Evolutionary conservation across 2,329 filamentous ascomycete genomes (phyloP), one percentile per base, ranked within the genome.

Genomic region (Talaromyces albobiverticillius): DNA sequence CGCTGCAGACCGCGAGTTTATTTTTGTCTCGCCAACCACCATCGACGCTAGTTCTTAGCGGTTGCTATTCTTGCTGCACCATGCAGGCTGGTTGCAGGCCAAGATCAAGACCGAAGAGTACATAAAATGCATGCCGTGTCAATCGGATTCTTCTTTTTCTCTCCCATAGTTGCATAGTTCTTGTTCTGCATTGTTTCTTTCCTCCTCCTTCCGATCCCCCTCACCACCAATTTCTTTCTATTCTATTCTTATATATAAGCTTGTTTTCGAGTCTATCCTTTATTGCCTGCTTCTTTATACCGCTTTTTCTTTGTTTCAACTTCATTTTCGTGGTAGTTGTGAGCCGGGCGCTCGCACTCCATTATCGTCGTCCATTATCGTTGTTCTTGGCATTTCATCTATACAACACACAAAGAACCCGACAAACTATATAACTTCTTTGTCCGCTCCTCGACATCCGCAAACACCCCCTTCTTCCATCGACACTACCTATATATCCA

Each of bases 31-130:
- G 40, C 32, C 49, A 51, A 34, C 18, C 32, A 41, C 29, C 14
- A 11, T 26, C 26, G 22, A 10, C 47, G 4, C 51, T 20, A 52
- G n/a, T 43, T 25, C 38, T 53, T 49, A 42, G 54, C 18, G 18
- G 46, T 51, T 51, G 43, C 51, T 57, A 54, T 51, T 57, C 51
- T 56, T 54, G 55, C 55, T 46, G 18, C 11, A 22, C n/a, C 40
- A 8, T 48, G 50, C 43, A 53, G 13, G 32, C 22, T 49, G 10
- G 32, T 4, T 22, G 14, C 14, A 22, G 26, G 26, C 26, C n/a
- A n/a, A n/a, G n/a, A n/a, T n/a, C 42, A 14, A 9, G 26, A 47
- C n/a, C 32, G 25, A 8, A 16, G 22, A 48, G 50, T 46, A 42
- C 47, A 51, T 55, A 55, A 51, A 45, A 48, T 23, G 25, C 38